Evolutionary conservation across 2,329 filamentous ascomycete genomes (phyloP), one percentile per base, ranked within the genome.

Genomic region (Diplodia seriata): DNA sequence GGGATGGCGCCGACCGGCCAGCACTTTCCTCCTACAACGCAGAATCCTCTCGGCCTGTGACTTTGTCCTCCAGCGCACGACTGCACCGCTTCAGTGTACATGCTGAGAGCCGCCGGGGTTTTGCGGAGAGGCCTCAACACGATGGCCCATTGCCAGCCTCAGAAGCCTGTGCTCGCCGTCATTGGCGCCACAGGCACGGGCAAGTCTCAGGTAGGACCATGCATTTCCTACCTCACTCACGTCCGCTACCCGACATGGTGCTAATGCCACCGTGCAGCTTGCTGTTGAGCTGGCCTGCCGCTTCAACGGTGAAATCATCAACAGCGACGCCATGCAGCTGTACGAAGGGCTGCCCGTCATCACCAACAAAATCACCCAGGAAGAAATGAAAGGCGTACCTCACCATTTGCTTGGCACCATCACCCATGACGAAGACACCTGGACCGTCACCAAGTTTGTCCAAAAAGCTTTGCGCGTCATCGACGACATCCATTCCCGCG

Each of bases 321-420:
- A 99, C 76, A 92, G 92, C 56, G 95, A 99, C 83, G 95, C 95
- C 49, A 97, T 99, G 93, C 95, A 99, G 78, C 89, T 99, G 81
- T 99, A 99, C 78, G 86, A 87, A 65, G 95, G 95, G 2, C 83
- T 99, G 53, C 93, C 95, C 5, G 90, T 98, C 71, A 94, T 98
- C 73, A 99, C 95, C 31, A 99, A 99, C 79, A 97, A 98, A 77
- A 91, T 98, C 68, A 87, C 91, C 0, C 64, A 76, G 0, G 85
- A 88, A 23, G 94, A 98, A 77, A 89, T 89, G 74, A 86, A 90
- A 69, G 92, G 90, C 11, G 84, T 99, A 12, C 90, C 91, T 4
- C 95, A 99, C 76, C 94, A 99, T 78, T 83, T 99, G 3, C 86
- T 99, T 29, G 92, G 91, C 63, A 90, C 89, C 70, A 90, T 98